phyloP scores from a whole-genome alignment of 2,329 filamentous ascomycete genomes.

The Aspergillus amoenus region DNA sequence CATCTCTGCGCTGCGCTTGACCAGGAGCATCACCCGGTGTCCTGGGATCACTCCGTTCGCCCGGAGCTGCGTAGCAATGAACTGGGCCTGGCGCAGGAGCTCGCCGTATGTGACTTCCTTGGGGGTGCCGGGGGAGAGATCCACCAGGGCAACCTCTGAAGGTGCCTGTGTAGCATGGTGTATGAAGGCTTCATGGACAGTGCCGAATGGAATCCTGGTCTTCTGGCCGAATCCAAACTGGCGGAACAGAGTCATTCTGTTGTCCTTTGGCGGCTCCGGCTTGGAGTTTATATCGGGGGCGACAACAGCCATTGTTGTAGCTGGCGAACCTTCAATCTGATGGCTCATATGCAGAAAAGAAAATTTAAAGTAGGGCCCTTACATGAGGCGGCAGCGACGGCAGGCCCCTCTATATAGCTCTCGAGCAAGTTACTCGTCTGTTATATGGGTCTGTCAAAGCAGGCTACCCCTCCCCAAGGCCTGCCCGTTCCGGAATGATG shows the following conservation, averaged over 20 bases:
- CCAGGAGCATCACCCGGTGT: background rate
- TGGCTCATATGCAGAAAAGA: too few relatives aligned
- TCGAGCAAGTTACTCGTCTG: too few relatives aligned
- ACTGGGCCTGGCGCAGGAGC: slow-evolving; percentile 10
- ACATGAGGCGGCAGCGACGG: too few relatives aligned
- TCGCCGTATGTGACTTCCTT: slow-evolving; percentile 7
- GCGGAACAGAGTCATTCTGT: background rate
- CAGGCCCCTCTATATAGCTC: too few relatives aligned
- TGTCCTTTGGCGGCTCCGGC: background rate
- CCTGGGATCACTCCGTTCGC: background rate
- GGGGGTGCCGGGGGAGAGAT: background rate
- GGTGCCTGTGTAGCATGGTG: slow-evolving; percentile 3
- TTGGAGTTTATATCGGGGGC: background rate
- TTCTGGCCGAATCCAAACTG: slow-evolving; percentile 1
- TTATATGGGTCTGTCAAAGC: too few relatives aligned
- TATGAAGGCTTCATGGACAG: slow-evolving; percentile 11
- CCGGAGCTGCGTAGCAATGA: slow-evolving; percentile 1
- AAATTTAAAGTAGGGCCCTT: too few relatives aligned
- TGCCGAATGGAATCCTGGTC: slow-evolving; percentile 1
- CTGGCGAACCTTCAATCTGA: background rate
- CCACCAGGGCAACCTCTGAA: background rate
- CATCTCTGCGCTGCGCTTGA: slow-evolving; percentile 12
- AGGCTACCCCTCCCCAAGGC: too few relatives aligned
- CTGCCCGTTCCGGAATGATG: too few relatives aligned
- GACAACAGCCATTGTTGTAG: background rate